Conservation (phyloP, 371 early-diverging fungal genomes). For the Nematocida sp. region DNA sequence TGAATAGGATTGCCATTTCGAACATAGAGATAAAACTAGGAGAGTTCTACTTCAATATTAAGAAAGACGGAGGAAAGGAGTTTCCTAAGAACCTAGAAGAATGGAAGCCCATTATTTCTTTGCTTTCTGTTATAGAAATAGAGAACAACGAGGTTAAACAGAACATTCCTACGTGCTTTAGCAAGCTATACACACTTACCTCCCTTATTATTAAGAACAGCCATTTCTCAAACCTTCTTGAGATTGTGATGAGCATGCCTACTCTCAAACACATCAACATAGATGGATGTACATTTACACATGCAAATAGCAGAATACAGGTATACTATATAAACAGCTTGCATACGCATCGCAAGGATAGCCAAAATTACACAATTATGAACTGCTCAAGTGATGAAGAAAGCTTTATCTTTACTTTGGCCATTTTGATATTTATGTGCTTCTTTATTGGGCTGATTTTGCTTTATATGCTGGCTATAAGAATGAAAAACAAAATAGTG, state of each 20-base stretch:
- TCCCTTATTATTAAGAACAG: slow-evolving; percentile 14
- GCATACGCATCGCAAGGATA: background rate
- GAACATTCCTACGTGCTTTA: slow-evolving; percentile 13
- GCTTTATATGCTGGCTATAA: background rate
- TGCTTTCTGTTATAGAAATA: background rate
- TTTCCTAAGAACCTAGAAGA: background rate
- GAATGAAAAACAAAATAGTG: background rate
- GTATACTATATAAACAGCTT: background rate
- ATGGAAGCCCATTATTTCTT: background rate
- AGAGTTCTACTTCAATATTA: background rate
- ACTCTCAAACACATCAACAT: background rate
- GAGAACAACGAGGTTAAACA: background rate
- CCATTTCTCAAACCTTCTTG: slow-evolving; percentile 3
- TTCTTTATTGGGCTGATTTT: background rate
- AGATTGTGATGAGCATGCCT: slow-evolving; percentile 13
- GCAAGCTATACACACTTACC: slow-evolving; percentile 35
- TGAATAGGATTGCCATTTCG: background rate
- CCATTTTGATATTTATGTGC: background rate
- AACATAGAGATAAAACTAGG: background rate
- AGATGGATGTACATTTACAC: background rate
- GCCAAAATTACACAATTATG: background rate
- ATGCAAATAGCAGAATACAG: background rate
- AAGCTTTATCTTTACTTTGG: background rate
- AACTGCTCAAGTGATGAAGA: background rate
- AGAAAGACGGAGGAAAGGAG: background rate